Conservation (phyloP, 257 asterid genomes). For the Scutellaria minor region DNA sequence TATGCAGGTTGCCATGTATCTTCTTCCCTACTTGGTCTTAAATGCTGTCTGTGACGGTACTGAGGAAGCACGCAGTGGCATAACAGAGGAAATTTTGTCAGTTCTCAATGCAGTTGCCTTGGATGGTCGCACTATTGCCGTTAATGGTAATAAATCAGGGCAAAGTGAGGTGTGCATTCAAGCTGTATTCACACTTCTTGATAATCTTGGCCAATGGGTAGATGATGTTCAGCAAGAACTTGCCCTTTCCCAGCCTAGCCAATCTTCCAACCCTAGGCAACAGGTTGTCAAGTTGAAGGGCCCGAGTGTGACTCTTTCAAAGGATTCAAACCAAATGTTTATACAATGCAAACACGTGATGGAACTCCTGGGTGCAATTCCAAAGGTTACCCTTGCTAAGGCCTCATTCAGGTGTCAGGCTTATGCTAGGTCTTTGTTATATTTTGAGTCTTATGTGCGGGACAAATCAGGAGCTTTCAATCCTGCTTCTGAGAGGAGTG, state of each 20-base stretch:
- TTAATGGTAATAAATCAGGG: conserved; percentile 66
- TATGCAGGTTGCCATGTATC: conserved; percentile 95
- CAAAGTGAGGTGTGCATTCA: conserved; percentile 94
- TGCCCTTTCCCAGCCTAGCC: conserved; percentile 83
- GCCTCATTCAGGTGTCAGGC: conserved; percentile 99
- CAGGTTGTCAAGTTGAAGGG: conserved; percentile 66
- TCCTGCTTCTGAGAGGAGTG: conserved; percentile 87
- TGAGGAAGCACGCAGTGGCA: conserved; percentile 85
- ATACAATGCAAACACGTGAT: conserved; percentile 84
- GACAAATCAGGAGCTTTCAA: conserved; percentile 89
- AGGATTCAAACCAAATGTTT: conserved; percentile 64
- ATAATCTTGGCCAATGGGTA: conserved; percentile 99
- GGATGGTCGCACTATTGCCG: conserved; percentile 57
- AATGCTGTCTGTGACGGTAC: conserved; percentile 93
- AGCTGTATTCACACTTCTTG: conserved; percentile 94
- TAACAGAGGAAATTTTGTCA: conserved; percentile 78
- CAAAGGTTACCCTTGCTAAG: conserved; percentile 85
- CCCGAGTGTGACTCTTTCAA: conserved; percentile 42
- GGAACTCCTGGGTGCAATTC: conserved; percentile 83
- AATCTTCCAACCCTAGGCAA: conserved; percentile 57
- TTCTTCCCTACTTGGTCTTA: conserved; percentile 88
- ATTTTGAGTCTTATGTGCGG: conserved; percentile 88
- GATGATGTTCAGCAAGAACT: conserved; percentile 92
- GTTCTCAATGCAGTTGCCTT: conserved; percentile 87
- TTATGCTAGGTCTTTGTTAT: conserved; percentile 86